Evolutionary conservation across 768 basidiomycete genomes (phyloP), one percentile per base, ranked within the genome.

Genomic region (Crepidotus variabilis): DNA sequence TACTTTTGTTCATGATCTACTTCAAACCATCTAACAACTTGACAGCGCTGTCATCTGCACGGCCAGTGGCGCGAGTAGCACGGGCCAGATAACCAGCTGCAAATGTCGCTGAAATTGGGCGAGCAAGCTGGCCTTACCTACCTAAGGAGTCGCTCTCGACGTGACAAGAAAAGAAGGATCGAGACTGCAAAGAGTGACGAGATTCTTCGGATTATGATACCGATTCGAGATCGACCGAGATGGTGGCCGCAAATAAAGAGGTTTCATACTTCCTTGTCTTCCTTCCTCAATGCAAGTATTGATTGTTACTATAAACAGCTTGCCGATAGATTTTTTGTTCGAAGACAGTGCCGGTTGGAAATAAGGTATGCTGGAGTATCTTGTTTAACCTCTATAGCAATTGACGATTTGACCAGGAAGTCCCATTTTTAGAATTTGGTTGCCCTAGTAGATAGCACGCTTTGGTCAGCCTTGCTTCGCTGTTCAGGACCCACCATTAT

Each of bases 401-500:
- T 53, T 53, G n/a, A 3, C 32, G 50, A 11, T 61, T 53, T 56
- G 53, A 60, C 22, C 60, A 60, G 24, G 6, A 20, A n/a, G n/a
- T n/a, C n/a, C 0, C 22, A 58, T n/a, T 63, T 61, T 33, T 55
- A 63, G 22, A 34, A 20, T 2, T 46, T 61, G 1, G 50, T 63
- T 3, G 55, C n/a, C 50, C 14, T 50, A 61, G 22, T 63, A 55
- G 57, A 55, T 63, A 16, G 47, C 61, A 2, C 28, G 55, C 1
- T 61, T 57, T 22, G 58, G 61, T 18, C 57, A 63, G 34, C 62
- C 60, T 4, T 63, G 60, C 51, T 56, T 57, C 11, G 48, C 58
- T 35, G 62, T 63, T 13, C 60, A 63, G 16, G 23, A 54, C 11
- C 55, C 57, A 0, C 55, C 43, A 23, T 63, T 63, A 21, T 7